Evolutionary conservation across 208 protist species (phyloP).

Genomic region (Leishmania amazonensis): DNA sequence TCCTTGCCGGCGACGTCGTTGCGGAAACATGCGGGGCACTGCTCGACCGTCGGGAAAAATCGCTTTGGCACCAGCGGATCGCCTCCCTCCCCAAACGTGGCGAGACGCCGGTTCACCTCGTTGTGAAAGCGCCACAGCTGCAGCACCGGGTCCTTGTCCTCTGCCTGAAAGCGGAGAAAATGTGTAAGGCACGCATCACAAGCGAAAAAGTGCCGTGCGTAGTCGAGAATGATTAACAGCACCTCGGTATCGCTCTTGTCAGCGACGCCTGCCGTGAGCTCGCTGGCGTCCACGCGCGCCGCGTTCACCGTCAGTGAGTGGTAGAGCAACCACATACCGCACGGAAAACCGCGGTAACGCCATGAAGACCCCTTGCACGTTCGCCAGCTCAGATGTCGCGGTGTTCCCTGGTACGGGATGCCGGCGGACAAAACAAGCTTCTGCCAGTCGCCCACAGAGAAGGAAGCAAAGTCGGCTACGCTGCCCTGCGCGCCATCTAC

Average conservation of each 20-base stretch:
- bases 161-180: constrained; percentile 52
- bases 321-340: constrained; percentile 77
- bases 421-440: constrained; percentile 37
- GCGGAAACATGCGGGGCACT: constrained; percentile 44
- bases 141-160: constrained; percentile 35
- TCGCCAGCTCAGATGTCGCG: constrained; percentile 45
- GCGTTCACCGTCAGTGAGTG: constrained; percentile 56
- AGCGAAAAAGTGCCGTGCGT: constrained; percentile 62
- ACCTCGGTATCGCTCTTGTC: constrained; percentile 6
- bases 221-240: constrained; percentile 55
- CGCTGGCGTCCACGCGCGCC: not conserved
- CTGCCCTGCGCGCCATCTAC: not conserved
- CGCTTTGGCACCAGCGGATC: constrained; percentile 74
- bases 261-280: not conserved
- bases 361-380: constrained; percentile 64
- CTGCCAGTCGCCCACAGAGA: constrained; percentile 45
- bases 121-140: constrained; percentile 83
- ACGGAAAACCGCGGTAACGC: constrained; percentile 69
- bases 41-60: constrained; percentile 36
- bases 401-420: constrained; percentile 55
- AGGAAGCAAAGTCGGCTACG: not conserved
- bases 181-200: constrained; percentile 61
- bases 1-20: not conserved
- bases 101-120: constrained; percentile 57
- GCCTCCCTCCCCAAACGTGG: constrained; percentile 18